Evolutionary conservation across 2,329 filamentous ascomycete genomes (phyloP).

Genomic region (Trichoderma hamatum): DNA sequence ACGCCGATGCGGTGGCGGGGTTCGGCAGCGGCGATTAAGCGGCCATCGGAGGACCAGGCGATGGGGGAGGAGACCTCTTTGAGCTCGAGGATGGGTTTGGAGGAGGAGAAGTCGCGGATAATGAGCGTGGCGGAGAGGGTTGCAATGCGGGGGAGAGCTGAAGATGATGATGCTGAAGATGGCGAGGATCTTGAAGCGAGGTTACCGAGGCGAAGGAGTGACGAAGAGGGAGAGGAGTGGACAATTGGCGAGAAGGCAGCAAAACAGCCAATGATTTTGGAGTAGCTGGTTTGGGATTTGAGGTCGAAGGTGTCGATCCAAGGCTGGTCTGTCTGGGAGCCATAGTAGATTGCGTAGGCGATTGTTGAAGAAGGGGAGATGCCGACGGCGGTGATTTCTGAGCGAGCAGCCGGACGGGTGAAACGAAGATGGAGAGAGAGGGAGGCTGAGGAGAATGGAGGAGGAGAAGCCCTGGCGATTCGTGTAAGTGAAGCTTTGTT

Average conservation of each 20-base stretch:
- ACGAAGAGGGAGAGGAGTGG: neutral
- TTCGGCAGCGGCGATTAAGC: constrained; percentile 39
- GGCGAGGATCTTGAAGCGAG: neutral
- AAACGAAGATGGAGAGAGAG: constrained; percentile 36
- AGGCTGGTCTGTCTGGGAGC: constrained; percentile 37
- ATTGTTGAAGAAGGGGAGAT: constrained; percentile 34
- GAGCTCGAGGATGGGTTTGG: constrained; percentile 40
- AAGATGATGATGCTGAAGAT: neutral
- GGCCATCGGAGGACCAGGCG: constrained; percentile 41
- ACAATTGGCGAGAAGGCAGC: constrained; percentile 36
- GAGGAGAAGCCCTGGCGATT: constrained; percentile 8
- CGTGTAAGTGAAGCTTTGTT: neutral
- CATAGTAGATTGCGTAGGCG: constrained; percentile 39
- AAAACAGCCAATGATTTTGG: constrained; percentile 39
- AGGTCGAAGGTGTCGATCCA: constrained; percentile 44
- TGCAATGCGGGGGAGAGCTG: constrained; percentile 31
- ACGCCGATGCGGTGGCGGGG: constrained; percentile 37
- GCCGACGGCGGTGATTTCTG: constrained; percentile 41
- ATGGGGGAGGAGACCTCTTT: constrained; percentile 39
- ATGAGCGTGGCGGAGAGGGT: constrained; percentile 39
- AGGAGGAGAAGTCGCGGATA: constrained; percentile 37
- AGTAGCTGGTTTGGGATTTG: constrained; percentile 33
- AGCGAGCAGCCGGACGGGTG: constrained; percentile 35
- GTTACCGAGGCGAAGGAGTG: neutral
- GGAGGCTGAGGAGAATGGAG: constrained; percentile 8